phyloP scores from a whole-genome alignment of 2,329 filamentous ascomycete species.

The Pseudogymnoascus sp. region DNA sequence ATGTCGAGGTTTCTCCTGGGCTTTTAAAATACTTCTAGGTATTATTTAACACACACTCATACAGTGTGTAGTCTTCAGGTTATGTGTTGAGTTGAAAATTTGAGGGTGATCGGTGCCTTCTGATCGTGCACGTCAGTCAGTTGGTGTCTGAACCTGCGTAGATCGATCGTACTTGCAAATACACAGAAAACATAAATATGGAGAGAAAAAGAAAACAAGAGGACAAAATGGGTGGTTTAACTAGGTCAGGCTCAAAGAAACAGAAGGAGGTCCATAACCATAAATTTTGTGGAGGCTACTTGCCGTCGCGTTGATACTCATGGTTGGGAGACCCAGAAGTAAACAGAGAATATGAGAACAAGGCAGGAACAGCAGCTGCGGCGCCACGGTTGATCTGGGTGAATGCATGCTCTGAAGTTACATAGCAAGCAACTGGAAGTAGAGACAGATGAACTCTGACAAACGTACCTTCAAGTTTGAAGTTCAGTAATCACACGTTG shows the following conservation, averaged over 20 bases:
- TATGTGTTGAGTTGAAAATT: too few relatives aligned
- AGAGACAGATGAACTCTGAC: background rate
- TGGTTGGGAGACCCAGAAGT: background rate
- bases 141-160: background rate
- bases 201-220: background rate
- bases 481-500: background rate
- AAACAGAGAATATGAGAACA: conserved; percentile 3
- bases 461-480: background rate
- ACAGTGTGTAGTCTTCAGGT: background rate
- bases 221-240: background rate
- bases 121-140: background rate
- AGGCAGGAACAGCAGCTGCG: background rate
- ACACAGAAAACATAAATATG: background rate
- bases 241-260: background rate
- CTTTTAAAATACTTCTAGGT: too few relatives aligned
- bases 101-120: background rate
- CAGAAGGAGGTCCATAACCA: background rate
- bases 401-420: background rate
- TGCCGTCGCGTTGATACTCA: background rate
- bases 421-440: background rate
- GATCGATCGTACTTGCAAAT: background rate
- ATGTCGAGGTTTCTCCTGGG: background rate
- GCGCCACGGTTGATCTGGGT: background rate
- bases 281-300: background rate
- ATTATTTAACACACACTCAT: background rate